Evolutionary conservation across 2,329 filamentous ascomycete species (phyloP).

Genomic region (Pseudogymnoascus sp.): DNA sequence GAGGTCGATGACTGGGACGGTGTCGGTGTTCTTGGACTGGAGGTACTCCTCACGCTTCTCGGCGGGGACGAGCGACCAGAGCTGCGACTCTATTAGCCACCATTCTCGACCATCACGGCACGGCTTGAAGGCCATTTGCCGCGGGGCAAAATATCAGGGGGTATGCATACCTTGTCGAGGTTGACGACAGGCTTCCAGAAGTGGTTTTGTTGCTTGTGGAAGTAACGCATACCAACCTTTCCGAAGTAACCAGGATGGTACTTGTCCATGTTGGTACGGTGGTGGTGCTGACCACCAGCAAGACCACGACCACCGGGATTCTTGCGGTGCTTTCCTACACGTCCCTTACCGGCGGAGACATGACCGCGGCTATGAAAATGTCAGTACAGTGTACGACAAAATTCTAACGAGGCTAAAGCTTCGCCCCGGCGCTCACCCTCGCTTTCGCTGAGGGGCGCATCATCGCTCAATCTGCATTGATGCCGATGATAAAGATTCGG

Average conservation of each 20-base stretch:
- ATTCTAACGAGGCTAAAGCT: conserved; percentile 11
- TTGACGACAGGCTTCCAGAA: conserved; percentile 99
- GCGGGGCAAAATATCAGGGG: background rate
- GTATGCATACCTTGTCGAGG: conserved; percentile 76
- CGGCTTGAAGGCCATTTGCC: background rate
- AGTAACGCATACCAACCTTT: conserved; percentile 92
- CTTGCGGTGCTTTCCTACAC: conserved; percentile 98
- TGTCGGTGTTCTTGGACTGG: conserved; percentile 70
- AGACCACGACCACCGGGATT: conserved; percentile 72
- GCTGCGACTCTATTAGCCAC: conserved; percentile 41
- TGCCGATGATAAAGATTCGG: background rate
- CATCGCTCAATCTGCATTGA: conserved; percentile 7
- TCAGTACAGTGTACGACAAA: conserved; percentile 21
- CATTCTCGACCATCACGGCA: background rate
- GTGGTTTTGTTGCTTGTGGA: conserved; percentile 92
- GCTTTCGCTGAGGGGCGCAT: conserved; percentile 2
- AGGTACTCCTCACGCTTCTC: conserved; percentile 94
- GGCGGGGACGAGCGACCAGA: conserved; percentile 88
- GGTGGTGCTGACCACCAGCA: conserved; percentile 99
- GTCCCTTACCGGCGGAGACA: conserved; percentile 96
- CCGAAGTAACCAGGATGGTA: conserved; percentile 99
- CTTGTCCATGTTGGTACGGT: conserved; percentile 85
- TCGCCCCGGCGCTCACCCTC: conserved; percentile 9
- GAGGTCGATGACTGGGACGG: conserved; percentile 95
- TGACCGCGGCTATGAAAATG: conserved; percentile 68